Evolutionary conservation across 495 filamentous ascomycete species (phyloP), one percentile per base, ranked within the genome.

Genomic region (Penicillium herquei): DNA sequence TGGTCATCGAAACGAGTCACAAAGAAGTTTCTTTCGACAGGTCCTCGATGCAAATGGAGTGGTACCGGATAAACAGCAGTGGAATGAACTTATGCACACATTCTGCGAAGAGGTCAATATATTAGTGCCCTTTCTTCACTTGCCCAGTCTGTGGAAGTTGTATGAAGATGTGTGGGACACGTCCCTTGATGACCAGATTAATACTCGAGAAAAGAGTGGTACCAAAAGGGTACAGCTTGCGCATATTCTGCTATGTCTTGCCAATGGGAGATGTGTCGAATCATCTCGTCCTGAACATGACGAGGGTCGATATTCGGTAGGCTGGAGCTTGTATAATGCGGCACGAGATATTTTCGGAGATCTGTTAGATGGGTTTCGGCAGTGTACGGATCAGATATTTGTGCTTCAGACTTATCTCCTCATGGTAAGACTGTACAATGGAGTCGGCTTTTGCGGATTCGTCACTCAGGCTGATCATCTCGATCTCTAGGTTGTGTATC

Each of bases 281-380:
- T 67, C 62, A 0, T 61, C 67, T 0, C 52, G 57, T 4, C 16
- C 48, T 21, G 42, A 56, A 17, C 39, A 47, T 10, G 50, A 57
- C 12, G 54, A 59, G 1, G 56, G 58, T 0, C 56, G 52, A 12
- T 60, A 67, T 50, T 70, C 67, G 12, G 64, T 62, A 26, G 64
- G 64, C 7, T 67, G 64, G 65, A 70, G 62, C 37, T 44, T 70
- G 0, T 70, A 65, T 31, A 51, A 51, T 18, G 67, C 67, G 13
- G 60, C 64, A 4, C 40, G 55, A 18, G 64, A 67, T 2, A 53
- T 64, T 0, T 63, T 65, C 18, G 67, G 67, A 1, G 64, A 67
- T 34, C 47, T 65, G 5, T 31, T 67, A 0, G 47, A 59, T 18
- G 54, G 56, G 16, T 65, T 67, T n/a, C 40, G 45, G 33, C 46